These are phyloP conservation scores for Mallotus nudiflorus DNA, from an alignment of 345 rosid species.

Conservation along the genomic window DNA sequence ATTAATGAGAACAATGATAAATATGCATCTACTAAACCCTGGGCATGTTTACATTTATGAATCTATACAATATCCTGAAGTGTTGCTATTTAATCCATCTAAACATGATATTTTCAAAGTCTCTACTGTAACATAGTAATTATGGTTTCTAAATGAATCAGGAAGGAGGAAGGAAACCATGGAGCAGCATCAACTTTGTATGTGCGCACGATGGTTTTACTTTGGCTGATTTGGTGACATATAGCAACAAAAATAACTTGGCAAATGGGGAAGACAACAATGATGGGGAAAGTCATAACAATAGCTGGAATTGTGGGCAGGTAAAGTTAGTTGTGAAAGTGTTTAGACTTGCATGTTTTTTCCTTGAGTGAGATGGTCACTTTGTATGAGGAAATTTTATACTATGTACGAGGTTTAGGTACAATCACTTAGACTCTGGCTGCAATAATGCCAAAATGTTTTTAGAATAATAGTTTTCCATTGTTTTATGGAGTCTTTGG, in stretches of 20 bases:
- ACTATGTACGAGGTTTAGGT: neutral
- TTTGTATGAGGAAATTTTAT: neutral
- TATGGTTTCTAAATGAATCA: slow-evolving; percentile 38
- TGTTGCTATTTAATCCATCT: neutral
- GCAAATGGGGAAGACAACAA: slow-evolving; percentile 94
- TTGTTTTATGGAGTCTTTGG: slow-evolving; percentile 2
- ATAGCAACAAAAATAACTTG: slow-evolving; percentile 84
- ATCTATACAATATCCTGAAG: neutral
- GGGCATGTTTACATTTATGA: neutral
- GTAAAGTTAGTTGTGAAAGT: slow-evolving; percentile 32
- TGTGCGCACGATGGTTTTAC: slow-evolving; percentile 98
- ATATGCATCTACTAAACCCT: neutral
- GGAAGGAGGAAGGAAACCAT: slow-evolving; percentile 94
- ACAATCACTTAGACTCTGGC: neutral
- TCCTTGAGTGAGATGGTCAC: neutral
- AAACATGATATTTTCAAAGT: neutral
- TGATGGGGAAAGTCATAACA: slow-evolving; percentile 89
- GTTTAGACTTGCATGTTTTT: neutral
- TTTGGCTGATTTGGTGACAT: slow-evolving; percentile 81
- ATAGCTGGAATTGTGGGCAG: slow-evolving; percentile 99
- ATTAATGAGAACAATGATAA: neutral
- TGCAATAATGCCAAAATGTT: neutral
- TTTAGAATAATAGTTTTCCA: neutral
- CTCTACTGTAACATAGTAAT: neutral
- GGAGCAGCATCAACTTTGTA: slow-evolving; percentile 90